Conservation (phyloP, 192 early-diverging fungal species). For the Backusella westeae region DNA sequence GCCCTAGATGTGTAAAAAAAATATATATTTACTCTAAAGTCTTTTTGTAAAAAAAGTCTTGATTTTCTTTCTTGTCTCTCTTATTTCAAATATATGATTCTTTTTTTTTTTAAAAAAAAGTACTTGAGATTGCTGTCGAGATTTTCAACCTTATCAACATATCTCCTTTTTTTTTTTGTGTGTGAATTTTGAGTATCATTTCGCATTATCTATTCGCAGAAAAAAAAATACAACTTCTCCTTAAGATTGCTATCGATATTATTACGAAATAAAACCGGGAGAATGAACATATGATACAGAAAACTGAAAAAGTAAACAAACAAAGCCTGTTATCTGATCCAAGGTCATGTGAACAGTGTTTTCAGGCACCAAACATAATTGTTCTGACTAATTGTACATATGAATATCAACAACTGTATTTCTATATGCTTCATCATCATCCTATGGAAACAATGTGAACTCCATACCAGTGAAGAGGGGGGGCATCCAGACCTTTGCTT, state of each 20-base stretch:
- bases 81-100: too few species aligned
- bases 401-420: too few species aligned
- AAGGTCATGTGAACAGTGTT: not conserved
- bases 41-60: too few species aligned
- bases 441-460: too few species aligned
- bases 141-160: too few species aligned
- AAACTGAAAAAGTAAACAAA: not conserved
- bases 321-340: not conserved
- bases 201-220: not conserved
- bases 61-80: too few species aligned
- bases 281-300: not conserved
- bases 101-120: too few species aligned
- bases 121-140: too few species aligned
- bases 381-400: too few species aligned
- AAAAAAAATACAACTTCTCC: not conserved
- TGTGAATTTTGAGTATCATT: not conserved
- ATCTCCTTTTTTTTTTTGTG: not conserved
- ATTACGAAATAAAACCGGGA: not conserved
- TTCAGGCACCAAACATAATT: not conserved
- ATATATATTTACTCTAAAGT: not conserved
- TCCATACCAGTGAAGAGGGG: too few species aligned
- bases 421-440: too few species aligned
- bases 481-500: not conserved
- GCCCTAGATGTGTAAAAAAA: not conserved
- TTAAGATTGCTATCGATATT: not conserved